phyloP scores from a whole-genome alignment of 306 rosid species.

The Lotus japonicus region DNA sequence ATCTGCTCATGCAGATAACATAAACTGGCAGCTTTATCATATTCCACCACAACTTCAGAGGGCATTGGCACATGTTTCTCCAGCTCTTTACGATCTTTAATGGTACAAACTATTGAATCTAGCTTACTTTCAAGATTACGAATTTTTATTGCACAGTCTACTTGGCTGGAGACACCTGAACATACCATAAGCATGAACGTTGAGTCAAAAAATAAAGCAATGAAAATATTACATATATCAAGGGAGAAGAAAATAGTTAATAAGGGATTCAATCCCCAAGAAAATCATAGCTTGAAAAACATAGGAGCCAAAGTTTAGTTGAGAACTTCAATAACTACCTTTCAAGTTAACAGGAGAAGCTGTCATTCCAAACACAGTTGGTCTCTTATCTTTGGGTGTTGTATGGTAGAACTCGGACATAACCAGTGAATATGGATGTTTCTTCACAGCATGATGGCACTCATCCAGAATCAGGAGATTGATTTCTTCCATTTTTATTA shows the following conservation, averaged over 20 bases:
- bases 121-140: constrained; percentile 98
- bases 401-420: constrained; percentile 99
- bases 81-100: constrained; percentile 95
- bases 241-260: neutral
- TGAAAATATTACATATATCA: neutral
- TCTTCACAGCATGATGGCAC: constrained; percentile 99
- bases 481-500: constrained; percentile 87
- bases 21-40: constrained; percentile 91
- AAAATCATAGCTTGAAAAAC: constrained; percentile 2
- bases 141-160: constrained; percentile 96
- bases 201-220: neutral
- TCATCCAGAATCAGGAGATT: constrained; percentile 89
- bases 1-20: constrained; percentile 94
- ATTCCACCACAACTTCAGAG: constrained; percentile 83
- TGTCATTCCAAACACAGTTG: constrained; percentile 95
- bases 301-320: constrained; percentile 8
- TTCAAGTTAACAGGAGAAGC: constrained; percentile 98
- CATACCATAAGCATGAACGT: constrained; percentile 16
- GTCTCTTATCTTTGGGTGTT: constrained; percentile 82
- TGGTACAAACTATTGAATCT: constrained; percentile 91
- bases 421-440: constrained; percentile 95
- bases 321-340: constrained; percentile 40
- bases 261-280: neutral
- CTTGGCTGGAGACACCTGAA: constrained; percentile 94
- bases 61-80: constrained; percentile 99